phyloP scores from a whole-genome alignment of 306 rosid genomes.

The Trichosanthes cucumerina region DNA sequence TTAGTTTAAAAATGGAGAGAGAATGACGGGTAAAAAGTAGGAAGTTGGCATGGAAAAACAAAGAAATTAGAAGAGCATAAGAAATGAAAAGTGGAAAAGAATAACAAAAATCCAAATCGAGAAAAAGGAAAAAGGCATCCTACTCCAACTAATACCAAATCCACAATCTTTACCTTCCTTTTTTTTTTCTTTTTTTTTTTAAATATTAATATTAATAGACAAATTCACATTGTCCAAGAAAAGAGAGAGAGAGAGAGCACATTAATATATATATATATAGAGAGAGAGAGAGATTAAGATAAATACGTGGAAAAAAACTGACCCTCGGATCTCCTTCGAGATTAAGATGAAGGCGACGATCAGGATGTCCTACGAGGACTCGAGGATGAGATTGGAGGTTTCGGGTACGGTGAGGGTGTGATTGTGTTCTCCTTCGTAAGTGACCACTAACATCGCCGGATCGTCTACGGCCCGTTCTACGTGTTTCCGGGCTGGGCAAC shows the following conservation, averaged over 20 bases:
- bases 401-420: conserved; percentile 62
- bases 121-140: conserved; percentile 29
- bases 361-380: conserved; percentile 41
- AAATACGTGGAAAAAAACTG: conserved; percentile 17
- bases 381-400: conserved; percentile 64
- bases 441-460: conserved; percentile 74
- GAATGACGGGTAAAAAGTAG: not conserved
- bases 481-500: conserved; percentile 92
- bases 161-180: conserved; percentile 32
- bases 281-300: conserved; percentile 21
- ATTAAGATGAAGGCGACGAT: conserved; percentile 13
- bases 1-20: not conserved
- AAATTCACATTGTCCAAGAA: conserved; percentile 23
- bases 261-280: conserved; percentile 16
- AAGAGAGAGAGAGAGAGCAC: conserved; percentile 19
- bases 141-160: conserved; percentile 40
- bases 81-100: not conserved
- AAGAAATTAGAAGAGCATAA: not conserved
- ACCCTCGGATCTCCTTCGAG: conserved; percentile 51
- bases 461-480: conserved; percentile 93
- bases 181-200: conserved; percentile 4
- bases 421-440: conserved; percentile 90
- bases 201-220: conserved; percentile 2
- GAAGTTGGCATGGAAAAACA: not conserved
- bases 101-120: conserved; percentile 9